Evolutionary conservation across 148 eudicot genomes (phyloP).

Genomic region (Mesembryanthemum crystallinum): DNA sequence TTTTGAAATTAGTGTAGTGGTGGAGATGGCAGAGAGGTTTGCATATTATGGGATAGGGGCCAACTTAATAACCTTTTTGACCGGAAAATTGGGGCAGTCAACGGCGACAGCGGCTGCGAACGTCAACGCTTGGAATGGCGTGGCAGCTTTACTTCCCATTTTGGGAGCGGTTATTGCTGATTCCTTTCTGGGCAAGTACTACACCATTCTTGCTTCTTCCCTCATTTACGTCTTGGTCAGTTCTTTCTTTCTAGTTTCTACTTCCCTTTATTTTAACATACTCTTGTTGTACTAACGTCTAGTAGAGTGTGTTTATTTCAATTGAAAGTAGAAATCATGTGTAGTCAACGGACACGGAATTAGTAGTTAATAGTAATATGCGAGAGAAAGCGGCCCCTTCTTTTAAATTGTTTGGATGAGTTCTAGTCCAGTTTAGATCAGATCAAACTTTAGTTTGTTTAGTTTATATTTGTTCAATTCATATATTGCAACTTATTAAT

Average conservation of each 20-base stretch:
- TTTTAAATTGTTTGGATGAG: too few species aligned
- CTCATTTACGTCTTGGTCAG: conserved; percentile 43
- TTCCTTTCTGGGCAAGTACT: conserved; percentile 40
- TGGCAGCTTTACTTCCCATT: conserved; percentile 39
- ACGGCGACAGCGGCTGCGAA: conserved; percentile 45
- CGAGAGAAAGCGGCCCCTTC: too few species aligned
- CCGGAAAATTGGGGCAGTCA: conserved; percentile 41
- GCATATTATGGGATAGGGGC: conserved; percentile 35
- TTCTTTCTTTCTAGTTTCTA: neutral
- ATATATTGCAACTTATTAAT: too few species aligned
- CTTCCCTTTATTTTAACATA: too few species aligned
- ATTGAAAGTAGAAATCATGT: too few species aligned
- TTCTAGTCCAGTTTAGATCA: too few species aligned
- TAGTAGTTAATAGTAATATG: too few species aligned
- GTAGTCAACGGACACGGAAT: too few species aligned
- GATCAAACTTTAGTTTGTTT: too few species aligned
- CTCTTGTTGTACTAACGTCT: too few species aligned
- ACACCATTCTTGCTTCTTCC: conserved; percentile 33
- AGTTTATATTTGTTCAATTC: too few species aligned
- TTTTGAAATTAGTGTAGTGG: conserved; percentile 19
- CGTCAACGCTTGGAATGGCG: conserved; percentile 47
- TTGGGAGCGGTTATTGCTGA: conserved; percentile 49
- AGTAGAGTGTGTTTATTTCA: too few species aligned
- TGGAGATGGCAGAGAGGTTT: conserved; percentile 34
- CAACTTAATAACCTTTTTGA: conserved; percentile 34